Evolutionary conservation across 225 moss, liverwort and hornwort species (phyloP).

Genomic region (Lunularia cruciata): DNA sequence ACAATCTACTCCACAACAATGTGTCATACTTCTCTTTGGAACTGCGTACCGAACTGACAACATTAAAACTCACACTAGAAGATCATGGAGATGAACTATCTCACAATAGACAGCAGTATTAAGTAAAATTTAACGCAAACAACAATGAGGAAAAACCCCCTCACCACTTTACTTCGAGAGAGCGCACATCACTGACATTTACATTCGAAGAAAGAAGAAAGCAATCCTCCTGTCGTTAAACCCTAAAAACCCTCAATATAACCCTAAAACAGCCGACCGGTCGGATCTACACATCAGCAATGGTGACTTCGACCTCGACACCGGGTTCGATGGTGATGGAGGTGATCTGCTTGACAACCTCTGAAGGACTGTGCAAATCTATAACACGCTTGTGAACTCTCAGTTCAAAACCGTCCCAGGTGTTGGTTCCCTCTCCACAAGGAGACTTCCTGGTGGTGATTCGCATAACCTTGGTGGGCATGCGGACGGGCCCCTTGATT

Average conservation of each 20-base stretch:
- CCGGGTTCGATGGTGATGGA: constrained; percentile 81
- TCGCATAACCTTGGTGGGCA: constrained; percentile 85
- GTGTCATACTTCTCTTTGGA: too few species aligned
- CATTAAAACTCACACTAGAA: too few species aligned
- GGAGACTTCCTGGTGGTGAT: constrained; percentile 89
- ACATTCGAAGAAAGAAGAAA: not conserved
- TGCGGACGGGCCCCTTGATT: constrained; percentile 85
- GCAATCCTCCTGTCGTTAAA: not conserved
- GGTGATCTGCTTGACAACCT: constrained; percentile 84
- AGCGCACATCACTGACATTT: too few species aligned
- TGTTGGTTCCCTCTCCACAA: constrained; percentile 91
- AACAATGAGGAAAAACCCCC: too few species aligned
- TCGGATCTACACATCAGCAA: constrained; percentile 33
- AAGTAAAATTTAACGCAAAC: too few species aligned
- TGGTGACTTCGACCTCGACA: constrained; percentile 40
- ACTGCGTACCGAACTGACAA: too few species aligned
- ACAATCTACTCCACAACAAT: too few species aligned
- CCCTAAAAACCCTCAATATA: constrained; percentile 5
- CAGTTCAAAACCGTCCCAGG: constrained; percentile 70
- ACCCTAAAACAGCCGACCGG: not conserved
- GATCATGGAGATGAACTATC: too few species aligned
- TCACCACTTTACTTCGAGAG: too few species aligned
- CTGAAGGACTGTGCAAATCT: constrained; percentile 71
- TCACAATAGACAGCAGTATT: too few species aligned
- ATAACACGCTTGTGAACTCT: constrained; percentile 86